A percentile compares a stretch with the other conserved stretches of the same genome.
Evolutionary conservation across 257 asterid species (phyloP).

Genomic region (Capsicum pubescens): DNA sequence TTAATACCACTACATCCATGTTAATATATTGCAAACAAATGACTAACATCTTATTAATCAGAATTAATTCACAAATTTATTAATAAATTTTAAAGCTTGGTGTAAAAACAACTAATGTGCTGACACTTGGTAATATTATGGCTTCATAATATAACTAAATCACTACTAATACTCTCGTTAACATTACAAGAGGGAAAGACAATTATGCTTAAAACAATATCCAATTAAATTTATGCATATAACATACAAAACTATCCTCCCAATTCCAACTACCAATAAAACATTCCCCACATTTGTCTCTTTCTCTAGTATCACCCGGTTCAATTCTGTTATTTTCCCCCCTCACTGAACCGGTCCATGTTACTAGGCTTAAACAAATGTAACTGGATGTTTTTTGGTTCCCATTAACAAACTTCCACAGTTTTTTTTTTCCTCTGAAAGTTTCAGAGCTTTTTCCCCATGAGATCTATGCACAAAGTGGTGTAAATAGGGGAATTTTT

Average conservation of each 20-base stretch:
- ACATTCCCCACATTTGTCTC: conserved; percentile 23
- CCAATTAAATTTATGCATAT: not conserved
- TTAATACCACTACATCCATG: too few relatives aligned
- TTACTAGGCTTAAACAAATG: conserved; percentile 22
- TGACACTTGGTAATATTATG: conserved; percentile 6
- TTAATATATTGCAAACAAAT: too few relatives aligned
- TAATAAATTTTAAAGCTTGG: too few relatives aligned
- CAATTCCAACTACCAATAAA: conserved; percentile 13
- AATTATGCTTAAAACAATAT: not conserved
- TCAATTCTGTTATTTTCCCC: conserved; percentile 9
- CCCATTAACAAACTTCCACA: not conserved
- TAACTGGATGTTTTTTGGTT: conserved; percentile 1
- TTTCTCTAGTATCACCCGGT: conserved; percentile 17
- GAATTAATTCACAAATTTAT: too few relatives aligned
- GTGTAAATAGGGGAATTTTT: not conserved
- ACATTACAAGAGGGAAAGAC: not conserved
- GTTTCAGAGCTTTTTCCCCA: not conserved
- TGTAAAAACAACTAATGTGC: too few relatives aligned
- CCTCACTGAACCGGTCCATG: conserved; percentile 28
- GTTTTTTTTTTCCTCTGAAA: not conserved
- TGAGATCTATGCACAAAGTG: conserved; percentile 24
- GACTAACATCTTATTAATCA: too few relatives aligned
- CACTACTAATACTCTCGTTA: conserved; percentile 21
- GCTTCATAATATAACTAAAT: conserved; percentile 8
- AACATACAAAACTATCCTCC: conserved; percentile 13